These are phyloP conservation scores for Venturia asperata DNA, from an alignment of 2,329 filamentous ascomycete species.

Conservation along the genomic window DNA sequence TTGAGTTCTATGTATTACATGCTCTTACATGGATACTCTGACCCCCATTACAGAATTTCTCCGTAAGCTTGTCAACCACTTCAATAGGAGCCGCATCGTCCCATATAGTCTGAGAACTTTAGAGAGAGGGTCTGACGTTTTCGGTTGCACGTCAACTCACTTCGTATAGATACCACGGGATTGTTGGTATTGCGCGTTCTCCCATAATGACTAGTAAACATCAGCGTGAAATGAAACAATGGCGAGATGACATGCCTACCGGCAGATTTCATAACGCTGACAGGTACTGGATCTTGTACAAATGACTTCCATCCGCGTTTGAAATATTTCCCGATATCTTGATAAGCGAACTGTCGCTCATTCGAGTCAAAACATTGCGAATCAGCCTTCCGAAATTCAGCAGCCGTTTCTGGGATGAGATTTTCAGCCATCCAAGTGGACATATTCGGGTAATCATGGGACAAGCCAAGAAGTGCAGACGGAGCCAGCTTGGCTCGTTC, in stretches of 20 bases:
- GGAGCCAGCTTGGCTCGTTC: not conserved
- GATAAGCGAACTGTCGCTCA: not conserved
- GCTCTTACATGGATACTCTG: constrained; percentile 14
- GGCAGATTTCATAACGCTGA: not conserved
- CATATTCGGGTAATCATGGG: constrained; percentile 18
- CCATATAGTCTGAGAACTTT: constrained; percentile 14
- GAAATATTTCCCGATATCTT: constrained; percentile 14
- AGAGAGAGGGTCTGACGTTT: not conserved
- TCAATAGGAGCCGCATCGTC: constrained; percentile 17
- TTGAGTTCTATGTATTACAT: not conserved
- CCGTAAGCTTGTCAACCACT: not conserved
- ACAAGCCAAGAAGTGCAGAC: constrained; percentile 1
- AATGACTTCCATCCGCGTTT: constrained; percentile 5
- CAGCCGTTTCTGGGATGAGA: constrained; percentile 11
- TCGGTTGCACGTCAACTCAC: not conserved
- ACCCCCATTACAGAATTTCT: constrained; percentile 13
- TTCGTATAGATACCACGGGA: constrained; percentile 19
- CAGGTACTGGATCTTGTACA: constrained; percentile 10
- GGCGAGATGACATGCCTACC: not conserved
- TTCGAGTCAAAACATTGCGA: constrained; percentile 12
- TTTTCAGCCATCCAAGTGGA: constrained; percentile 16
- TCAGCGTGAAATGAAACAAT: not conserved
- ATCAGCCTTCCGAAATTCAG: constrained; percentile 17
- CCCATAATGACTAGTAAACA: constrained; percentile 13
- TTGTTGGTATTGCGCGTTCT: not conserved